A percentile compares a stretch with the other conserved stretches of the same genome.
phyloP scores from a whole-genome alignment of 352 stramenopile species.

The Pythium guiyangense region DNA sequence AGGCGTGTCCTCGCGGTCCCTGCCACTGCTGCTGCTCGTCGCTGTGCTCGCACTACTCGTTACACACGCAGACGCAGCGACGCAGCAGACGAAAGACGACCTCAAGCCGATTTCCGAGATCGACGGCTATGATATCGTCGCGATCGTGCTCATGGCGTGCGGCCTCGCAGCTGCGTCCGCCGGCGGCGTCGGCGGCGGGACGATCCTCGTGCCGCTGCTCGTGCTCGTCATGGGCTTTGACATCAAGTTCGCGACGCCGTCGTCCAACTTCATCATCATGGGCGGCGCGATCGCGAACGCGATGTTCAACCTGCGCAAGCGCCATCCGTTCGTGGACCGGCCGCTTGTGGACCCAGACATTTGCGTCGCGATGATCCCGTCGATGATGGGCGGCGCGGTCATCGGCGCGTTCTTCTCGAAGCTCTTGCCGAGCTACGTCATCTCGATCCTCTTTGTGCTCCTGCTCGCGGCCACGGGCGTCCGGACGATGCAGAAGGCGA shows the following conservation, averaged over 20 bases:
- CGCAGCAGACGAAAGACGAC: constrained; percentile 14
- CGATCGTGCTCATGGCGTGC: constrained; percentile 42
- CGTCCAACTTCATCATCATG: constrained; percentile 62
- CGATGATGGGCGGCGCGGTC: constrained; percentile 52
- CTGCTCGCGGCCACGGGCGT: constrained; percentile 31
- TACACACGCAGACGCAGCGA: background rate
- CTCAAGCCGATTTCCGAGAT: constrained; percentile 31
- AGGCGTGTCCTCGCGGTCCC: background rate
- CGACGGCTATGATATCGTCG: constrained; percentile 33
- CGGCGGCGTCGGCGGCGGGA: constrained; percentile 40
- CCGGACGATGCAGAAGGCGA: constrained; percentile 26
- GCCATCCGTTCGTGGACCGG: constrained; percentile 45
- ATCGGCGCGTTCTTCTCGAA: constrained; percentile 54
- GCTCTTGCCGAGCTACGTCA: constrained; percentile 51
- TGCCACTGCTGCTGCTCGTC: background rate
- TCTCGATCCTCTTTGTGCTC: constrained; percentile 51
- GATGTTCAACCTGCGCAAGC: constrained; percentile 59
- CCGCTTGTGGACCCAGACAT: constrained; percentile 59
- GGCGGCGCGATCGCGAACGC: constrained; percentile 57
- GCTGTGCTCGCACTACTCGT: background rate
- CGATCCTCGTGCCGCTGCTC: constrained; percentile 54
- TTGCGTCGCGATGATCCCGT: constrained; percentile 53
- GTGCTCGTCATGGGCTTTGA: constrained; percentile 64
- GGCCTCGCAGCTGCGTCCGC: constrained; percentile 43
- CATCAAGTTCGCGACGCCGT: constrained; percentile 58